Evolutionary conservation across 441 rosid genomes (phyloP), one percentile per base, ranked within the genome.

Genomic region (Populus trichocarpa): DNA sequence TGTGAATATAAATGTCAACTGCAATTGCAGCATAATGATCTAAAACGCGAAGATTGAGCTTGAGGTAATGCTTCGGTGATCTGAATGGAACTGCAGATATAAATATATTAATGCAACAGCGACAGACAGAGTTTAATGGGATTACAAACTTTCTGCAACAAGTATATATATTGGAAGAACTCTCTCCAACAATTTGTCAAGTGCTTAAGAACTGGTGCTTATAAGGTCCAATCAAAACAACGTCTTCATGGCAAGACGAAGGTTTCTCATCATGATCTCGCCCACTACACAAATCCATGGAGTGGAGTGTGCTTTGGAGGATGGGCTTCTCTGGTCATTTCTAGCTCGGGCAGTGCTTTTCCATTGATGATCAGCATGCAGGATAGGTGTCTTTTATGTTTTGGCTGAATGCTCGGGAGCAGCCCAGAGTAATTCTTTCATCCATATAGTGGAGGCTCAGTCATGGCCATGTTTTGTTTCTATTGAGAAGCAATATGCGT

Each of bases 321-420:
- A 38, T 70, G 57, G 72, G 72, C 59, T 36, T n/a, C 10, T 69
- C n/a, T 12, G 12, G 66, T 63, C 4, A 63, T 20, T 20, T 22
- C 0, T 7, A 8, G 32, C 32, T 64, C 5, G 30, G 30, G 12
- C 67, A 22, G 42, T 33, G 75, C 28, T 53, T 53, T 2, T 53
- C n/a, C 61, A 53, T 53, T 16, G 57, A 46, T 13, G 18, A 46
- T 46, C 57, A 46, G 57, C 57, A 26, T 71, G 65, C 18, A 28
- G 74, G 74, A 20, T 14, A 71, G 30, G 74, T 71, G 74, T 71
- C 74, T 46, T 53, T 28, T 7, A 35, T 26, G 30, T n/a, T 71
- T 12, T 72, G 75, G 75, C 25, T 72, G 23, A 57, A 20, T 57
- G 67, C 66, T 59, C n/a, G 38, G 14, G 61, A 53, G 61, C 14